Evolutionary conservation across 1,284 basidiomycete genomes (phyloP).

Genomic region (Phellinidium pouzarii): DNA sequence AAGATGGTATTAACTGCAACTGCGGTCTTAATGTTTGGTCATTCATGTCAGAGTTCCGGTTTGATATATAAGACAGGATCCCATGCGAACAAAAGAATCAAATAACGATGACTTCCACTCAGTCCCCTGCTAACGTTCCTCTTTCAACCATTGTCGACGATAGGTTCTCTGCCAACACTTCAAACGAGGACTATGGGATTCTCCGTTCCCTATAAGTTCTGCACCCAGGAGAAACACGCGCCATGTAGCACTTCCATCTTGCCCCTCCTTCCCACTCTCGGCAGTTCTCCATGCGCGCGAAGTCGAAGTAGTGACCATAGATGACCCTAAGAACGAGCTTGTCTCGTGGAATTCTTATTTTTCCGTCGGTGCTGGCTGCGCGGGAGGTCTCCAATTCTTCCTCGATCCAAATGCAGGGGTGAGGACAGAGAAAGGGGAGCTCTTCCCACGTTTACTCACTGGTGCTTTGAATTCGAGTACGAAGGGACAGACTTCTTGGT

Average conservation of each 20-base stretch:
- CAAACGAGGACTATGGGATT: constrained; percentile 1
- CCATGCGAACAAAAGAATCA: background rate
- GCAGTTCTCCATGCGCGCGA: constrained; percentile 18
- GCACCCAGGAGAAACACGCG: constrained; percentile 10
- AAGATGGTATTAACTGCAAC: no score
- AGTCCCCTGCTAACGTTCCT: background rate
- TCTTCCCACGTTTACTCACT: constrained; percentile 7
- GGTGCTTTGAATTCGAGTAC: constrained; percentile 21
- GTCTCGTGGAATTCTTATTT: constrained; percentile 7
- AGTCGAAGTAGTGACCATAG: constrained; percentile 8
- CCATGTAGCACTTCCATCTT: constrained; percentile 18
- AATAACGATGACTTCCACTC: background rate
- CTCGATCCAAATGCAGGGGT: background rate
- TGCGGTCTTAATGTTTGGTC: no score
- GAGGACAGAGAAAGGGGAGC: background rate
- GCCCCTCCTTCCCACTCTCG: constrained; percentile 19
- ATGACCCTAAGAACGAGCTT: constrained; percentile 15
- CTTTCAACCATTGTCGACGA: background rate
- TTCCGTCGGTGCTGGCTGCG: constrained; percentile 1
- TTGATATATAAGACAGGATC: no score
- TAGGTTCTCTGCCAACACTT: background rate
- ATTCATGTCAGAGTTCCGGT: no score
- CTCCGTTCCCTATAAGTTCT: background rate
- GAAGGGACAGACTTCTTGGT: constrained; percentile 19
- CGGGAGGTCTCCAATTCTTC: background rate